phyloP scores from a whole-genome alignment of 768 basidiomycete genomes.

The Trametes villosa region DNA sequence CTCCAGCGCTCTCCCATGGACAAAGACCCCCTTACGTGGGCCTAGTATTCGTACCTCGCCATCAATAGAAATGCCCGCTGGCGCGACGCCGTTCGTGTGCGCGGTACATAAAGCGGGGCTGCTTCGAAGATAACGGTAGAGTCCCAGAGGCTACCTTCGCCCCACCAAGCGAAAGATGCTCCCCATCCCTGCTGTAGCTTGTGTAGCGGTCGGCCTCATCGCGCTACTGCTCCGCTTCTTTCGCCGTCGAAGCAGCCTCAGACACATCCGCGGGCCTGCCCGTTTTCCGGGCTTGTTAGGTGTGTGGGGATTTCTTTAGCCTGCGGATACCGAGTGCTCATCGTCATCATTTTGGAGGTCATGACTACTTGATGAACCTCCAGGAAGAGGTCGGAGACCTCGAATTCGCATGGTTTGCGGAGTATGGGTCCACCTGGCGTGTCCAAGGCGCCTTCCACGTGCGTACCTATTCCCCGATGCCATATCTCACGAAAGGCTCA shows the following conservation, averaged over 20 bases:
- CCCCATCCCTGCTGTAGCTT: neutral
- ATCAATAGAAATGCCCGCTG: no score
- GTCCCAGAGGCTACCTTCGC: no score
- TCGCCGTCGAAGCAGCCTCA: neutral
- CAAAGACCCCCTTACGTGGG: conserved; percentile 6
- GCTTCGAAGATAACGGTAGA: neutral
- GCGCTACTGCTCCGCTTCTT: neutral
- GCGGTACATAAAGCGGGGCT: neutral
- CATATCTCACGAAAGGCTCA: no score
- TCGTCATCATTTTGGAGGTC: neutral
- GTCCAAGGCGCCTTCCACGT: conserved; percentile 26
- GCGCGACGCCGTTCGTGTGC: neutral
- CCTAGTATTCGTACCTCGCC: neutral
- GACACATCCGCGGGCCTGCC: conserved; percentile 2
- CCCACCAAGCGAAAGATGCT: neutral
- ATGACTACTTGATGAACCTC: conserved; percentile 1
- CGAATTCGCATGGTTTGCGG: conserved; percentile 22
- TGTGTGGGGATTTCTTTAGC: neutral
- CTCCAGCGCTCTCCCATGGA: conserved; percentile 12
- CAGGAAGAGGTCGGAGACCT: conserved; percentile 26
- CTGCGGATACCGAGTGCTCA: neutral
- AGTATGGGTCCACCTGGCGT: conserved; percentile 26
- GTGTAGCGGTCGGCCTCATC: neutral
- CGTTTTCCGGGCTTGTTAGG: neutral
- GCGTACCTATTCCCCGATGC: neutral